Conservation (phyloP, 1,284 basidiomycete genomes). For the Moesziomyces aphidis region DNA sequence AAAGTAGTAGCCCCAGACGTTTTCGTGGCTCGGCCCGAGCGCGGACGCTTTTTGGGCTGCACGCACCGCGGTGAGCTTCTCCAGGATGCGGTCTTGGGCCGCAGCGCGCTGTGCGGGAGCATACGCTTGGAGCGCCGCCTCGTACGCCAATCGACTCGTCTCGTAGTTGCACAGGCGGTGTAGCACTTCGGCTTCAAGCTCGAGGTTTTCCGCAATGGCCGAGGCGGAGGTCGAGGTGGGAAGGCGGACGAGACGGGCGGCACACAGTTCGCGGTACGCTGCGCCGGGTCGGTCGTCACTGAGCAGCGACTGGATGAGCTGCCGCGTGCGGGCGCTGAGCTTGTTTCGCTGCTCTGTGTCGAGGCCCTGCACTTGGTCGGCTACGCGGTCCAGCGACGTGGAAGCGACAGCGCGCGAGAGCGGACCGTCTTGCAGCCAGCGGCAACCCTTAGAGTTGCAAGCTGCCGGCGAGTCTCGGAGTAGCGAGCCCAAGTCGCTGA, state of each 20-base stretch:
- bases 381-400: neutral
- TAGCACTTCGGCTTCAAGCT: slow-evolving; percentile 43
- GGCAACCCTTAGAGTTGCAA: slow-evolving; percentile 35
- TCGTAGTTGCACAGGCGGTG: slow-evolving; percentile 37
- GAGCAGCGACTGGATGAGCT: slow-evolving; percentile 29
- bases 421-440: slow-evolving; percentile 56
- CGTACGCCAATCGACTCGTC: slow-evolving; percentile 20
- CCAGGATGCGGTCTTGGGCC: slow-evolving; percentile 34
- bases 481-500: slow-evolving; percentile 5
- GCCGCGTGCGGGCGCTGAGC: slow-evolving; percentile 12
- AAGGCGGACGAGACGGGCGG: slow-evolving; percentile 28
- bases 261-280: slow-evolving; percentile 44
- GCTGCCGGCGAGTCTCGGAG: slow-evolving; percentile 17
- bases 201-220: slow-evolving; percentile 25
- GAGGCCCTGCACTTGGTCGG: neutral
- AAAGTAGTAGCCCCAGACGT: slow-evolving; percentile 54
- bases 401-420: slow-evolving; percentile 28
- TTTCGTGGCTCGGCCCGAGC: slow-evolving; percentile 43
- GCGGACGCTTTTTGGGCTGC: slow-evolving; percentile 29
- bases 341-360: slow-evolving; percentile 1
- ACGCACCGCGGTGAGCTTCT: slow-evolving; percentile 32
- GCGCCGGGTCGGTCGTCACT: slow-evolving; percentile 38
- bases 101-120: slow-evolving; percentile 11
- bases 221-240: slow-evolving; percentile 8
- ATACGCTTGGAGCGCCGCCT: slow-evolving; percentile 32